Evolutionary conservation across 1,139 yeast species (phyloP), one percentile per base, ranked within the genome.

Genomic region (Pichia cactophila): DNA sequence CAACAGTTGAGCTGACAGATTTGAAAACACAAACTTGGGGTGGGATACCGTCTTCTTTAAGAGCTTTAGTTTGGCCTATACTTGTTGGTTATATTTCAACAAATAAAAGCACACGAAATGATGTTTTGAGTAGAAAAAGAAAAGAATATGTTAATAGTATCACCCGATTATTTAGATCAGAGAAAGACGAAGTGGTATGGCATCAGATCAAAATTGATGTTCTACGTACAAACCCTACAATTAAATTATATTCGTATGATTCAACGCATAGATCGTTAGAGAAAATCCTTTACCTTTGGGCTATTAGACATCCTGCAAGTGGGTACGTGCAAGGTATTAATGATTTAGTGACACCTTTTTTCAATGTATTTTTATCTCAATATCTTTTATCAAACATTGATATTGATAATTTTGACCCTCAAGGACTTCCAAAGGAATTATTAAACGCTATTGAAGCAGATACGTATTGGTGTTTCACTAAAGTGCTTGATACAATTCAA

Each of bases 251-350:
- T 62, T 74, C 83, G 12, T 78, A 67, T 58, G 76, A 78, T 23
- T 72, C 83, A 4, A 87, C 94, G 0, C 97, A 92, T 61, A 69
- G 81, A 51, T 77, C 95, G 14, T 71, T 92, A 53, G 88, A 92
- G 56, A 81, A 86, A 56, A 81, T 94, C 17, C 69, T 92, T 46
- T 94, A 88, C 61, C 71, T 92, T 35, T 92, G 99, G 99, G 96
- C 98, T 0, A 83, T 92, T 23, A 77, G 98, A 54, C 98, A 94
- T 63, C 98, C 99, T 0, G 97, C 97, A 4, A 83, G 94, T 62
- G 99, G 99, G 4, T 92, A 92, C 66, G 99, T 92, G n/a, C 99
- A 92, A 68, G 99, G 99, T 29, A 94, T 92, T 50, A 92, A 92
- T 64, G 99, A 92, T 66, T 73, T 92, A 50, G 89, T 84, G 17